Evolutionary conservation across 2,329 filamentous ascomycete genomes (phyloP).

Genomic region (Xylaria polymorpha): DNA sequence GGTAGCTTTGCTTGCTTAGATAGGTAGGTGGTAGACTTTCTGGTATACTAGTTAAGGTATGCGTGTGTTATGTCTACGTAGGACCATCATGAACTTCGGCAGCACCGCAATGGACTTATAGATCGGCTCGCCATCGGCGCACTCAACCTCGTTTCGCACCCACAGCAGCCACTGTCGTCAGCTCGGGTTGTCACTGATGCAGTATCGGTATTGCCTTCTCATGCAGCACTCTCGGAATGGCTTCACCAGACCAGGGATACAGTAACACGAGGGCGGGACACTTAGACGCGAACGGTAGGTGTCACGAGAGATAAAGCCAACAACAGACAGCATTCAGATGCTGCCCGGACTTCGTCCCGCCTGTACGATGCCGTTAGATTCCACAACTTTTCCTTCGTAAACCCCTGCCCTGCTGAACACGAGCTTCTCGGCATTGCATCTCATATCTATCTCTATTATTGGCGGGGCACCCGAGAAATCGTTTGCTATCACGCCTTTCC

Average conservation of each 20-base stretch:
- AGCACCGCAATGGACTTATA: conserved; percentile 15
- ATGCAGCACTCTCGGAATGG: not conserved
- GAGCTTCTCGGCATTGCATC: not conserved
- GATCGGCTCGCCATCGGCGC: not conserved
- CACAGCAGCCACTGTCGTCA: not conserved
- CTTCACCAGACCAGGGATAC: not conserved
- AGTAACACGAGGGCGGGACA: conserved; percentile 7
- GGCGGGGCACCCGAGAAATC: not conserved
- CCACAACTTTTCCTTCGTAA: not conserved
- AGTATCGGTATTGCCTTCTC: not conserved
- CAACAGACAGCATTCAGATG: not conserved
- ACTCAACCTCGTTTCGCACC: conserved; percentile 16
- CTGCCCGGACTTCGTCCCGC: not conserved
- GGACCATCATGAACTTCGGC: conserved; percentile 20
- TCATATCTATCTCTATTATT: not conserved
- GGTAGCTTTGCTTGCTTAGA: conserved; percentile 1
- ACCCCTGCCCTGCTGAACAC: conserved; percentile 23
- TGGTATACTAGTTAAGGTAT: conserved; percentile 4
- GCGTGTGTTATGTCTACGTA: conserved; percentile 9
- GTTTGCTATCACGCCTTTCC: not conserved
- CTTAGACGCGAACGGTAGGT: conserved; percentile 23
- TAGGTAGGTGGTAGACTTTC: conserved; percentile 14
- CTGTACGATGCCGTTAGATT: conserved; percentile 15
- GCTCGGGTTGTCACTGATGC: not conserved
- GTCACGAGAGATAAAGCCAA: conserved; percentile 13